phyloP scores from a whole-genome alignment of 2,329 filamentous ascomycete genomes.

The Achaetomium macrosporum region DNA sequence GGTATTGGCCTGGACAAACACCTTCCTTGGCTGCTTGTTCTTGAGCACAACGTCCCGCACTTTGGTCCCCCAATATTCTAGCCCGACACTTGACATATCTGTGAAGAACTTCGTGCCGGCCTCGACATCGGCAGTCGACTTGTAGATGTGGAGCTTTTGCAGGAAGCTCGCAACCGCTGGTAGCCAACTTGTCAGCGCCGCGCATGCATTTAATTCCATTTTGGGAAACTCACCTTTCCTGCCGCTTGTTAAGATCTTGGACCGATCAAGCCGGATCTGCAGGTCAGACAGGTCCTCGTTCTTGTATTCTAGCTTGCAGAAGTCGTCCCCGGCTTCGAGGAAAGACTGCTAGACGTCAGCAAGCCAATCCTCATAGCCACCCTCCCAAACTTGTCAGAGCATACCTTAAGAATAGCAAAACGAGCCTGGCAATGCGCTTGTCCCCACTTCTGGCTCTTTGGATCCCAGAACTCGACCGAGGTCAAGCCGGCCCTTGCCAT shows the following conservation, averaged over 20 bases:
- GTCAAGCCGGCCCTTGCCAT: constrained; percentile 93
- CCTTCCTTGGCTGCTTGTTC: constrained; percentile 78
- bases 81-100: constrained; percentile 73
- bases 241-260: constrained; percentile 78
- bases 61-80: constrained; percentile 76
- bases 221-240: constrained; percentile 49
- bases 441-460: constrained; percentile 84
- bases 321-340: constrained; percentile 77
- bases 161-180: constrained; percentile 76
- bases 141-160: constrained; percentile 89
- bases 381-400: not conserved
- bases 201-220: not conserved
- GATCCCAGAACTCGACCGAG: constrained; percentile 91
- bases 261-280: constrained; percentile 74
- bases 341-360: constrained; percentile 51
- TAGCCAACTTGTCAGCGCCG: constrained; percentile 1
- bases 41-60: constrained; percentile 69
- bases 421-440: constrained; percentile 89
- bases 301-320: constrained; percentile 73
- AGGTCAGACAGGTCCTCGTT: constrained; percentile 72
- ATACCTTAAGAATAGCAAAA: constrained; percentile 69
- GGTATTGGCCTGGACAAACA: constrained; percentile 94
- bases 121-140: constrained; percentile 78
- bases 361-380: not conserved
- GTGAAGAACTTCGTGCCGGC: constrained; percentile 75